Base-by-base conservation (phyloP, 2,329 filamentous ascomycete species). In the Clarireedia hainanense region DNA sequence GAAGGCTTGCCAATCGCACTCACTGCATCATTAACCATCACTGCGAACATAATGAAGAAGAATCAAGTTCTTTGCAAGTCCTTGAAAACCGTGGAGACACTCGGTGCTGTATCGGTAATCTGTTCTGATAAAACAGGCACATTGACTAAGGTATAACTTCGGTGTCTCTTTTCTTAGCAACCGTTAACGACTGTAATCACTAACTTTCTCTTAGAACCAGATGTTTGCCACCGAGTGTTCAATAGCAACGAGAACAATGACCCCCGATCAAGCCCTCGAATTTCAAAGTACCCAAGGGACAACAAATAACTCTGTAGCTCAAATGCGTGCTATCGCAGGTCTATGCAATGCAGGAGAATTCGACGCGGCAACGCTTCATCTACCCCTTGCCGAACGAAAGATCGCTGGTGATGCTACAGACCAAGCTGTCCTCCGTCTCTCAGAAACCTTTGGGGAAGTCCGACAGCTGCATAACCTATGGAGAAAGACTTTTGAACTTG, bases 101-200 rank as follows among this genome's bases (percentile, higher is more conserved):
- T 90, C 0, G 86, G 78, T 81, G 77, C 83, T 0, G 86, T 89
- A 1, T 86, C 83, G 0, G 79, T 88, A 7, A 83, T 90, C 47
- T 88, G 86, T 68, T 88, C 84, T 0, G 86, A 90, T 68, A 90
- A 89, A 73, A 90, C 86, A 0, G 86, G 86, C 5, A 87, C 84
- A 0, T 71, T 87, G 57, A 87, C 84, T 15, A 64, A 65, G 61
- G 62, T 64, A 57, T 1, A 12, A 48, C 6, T 37, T 37, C 34
- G 47, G 46, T 55, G n/a, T 6, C 34, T 36, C 7, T 27, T 17
- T 12, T 42, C n/a, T 17, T n/a, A 24, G 14, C 20, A 15, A 34
- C 14, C 27, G 42, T 7, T 52, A 4, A 34, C 30, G 30, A 12
- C 14, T 34, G 9, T 12, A 34, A 12, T 48, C 12, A 40, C 48